phyloP scores from a whole-genome alignment of 108 stramenopile species.

The Craspedostauros australis region DNA sequence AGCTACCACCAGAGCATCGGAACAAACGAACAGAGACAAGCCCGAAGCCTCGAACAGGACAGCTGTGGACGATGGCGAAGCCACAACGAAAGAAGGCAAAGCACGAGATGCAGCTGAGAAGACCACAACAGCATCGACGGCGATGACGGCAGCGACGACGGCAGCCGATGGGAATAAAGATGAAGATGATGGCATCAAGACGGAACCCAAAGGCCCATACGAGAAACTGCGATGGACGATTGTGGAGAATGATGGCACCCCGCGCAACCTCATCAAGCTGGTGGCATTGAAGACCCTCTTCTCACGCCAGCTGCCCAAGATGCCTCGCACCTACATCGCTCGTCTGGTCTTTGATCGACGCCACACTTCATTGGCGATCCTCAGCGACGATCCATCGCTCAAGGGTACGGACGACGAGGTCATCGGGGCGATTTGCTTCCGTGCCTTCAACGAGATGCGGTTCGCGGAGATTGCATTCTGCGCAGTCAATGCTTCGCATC shows the following conservation, averaged over 20 bases:
- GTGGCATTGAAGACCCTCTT: slow-evolving; percentile 93
- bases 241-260: slow-evolving; percentile 77
- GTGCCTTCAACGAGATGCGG: slow-evolving; percentile 87
- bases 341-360: slow-evolving; percentile 95
- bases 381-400: slow-evolving; percentile 53
- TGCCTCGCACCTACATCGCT: slow-evolving; percentile 95
- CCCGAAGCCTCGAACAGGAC: not conserved
- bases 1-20: not conserved
- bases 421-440: slow-evolving; percentile 96
- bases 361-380: slow-evolving; percentile 83
- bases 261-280: slow-evolving; percentile 72
- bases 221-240: slow-evolving; percentile 57
- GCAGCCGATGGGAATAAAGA: not conserved
- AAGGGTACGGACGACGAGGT: slow-evolving; percentile 80
- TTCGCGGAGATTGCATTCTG: slow-evolving; percentile 99
- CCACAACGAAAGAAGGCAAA: not conserved
- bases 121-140: not conserved
- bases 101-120: not conserved
- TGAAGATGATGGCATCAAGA: not conserved
- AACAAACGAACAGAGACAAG: not conserved
- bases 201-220: slow-evolving; percentile 51
- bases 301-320: slow-evolving; percentile 96
- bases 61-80: not conserved
- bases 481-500: slow-evolving; percentile 90
- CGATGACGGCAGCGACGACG: not conserved